phyloP scores from a whole-genome alignment of 2,329 filamentous ascomycete genomes.

The Phoma herbarum region DNA sequence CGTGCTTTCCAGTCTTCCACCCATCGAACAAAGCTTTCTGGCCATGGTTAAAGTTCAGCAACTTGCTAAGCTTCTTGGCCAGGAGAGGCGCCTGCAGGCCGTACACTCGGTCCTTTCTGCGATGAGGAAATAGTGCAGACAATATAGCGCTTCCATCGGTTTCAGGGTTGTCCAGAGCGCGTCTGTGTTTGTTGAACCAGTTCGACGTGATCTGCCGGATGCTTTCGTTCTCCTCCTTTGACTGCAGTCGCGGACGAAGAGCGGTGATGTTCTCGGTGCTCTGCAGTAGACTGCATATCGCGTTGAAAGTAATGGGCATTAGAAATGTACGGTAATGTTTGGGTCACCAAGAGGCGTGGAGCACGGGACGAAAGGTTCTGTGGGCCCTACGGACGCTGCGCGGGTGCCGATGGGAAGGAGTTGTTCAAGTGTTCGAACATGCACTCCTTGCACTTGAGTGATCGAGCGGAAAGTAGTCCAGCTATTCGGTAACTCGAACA shows the following conservation, averaged over 20 bases:
- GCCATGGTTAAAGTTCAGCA: slow-evolving; percentile 70
- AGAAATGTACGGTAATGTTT: slow-evolving; percentile 2
- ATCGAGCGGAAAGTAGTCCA: neutral
- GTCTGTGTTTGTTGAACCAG: slow-evolving; percentile 76
- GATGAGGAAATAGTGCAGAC: slow-evolving; percentile 79
- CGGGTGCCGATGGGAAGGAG: neutral
- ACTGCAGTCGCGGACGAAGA: slow-evolving; percentile 53
- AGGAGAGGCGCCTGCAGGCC: slow-evolving; percentile 69
- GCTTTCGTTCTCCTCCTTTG: slow-evolving; percentile 37
- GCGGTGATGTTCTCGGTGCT: slow-evolving; percentile 64
- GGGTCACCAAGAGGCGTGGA: neutral
- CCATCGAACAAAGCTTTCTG: slow-evolving; percentile 68
- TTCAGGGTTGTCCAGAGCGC: slow-evolving; percentile 64
- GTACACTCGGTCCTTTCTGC: slow-evolving; percentile 80
- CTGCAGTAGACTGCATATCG: slow-evolving; percentile 78
- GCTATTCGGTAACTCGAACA: slow-evolving; percentile 5
- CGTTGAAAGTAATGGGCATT: slow-evolving; percentile 74
- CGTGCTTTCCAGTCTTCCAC: slow-evolving; percentile 67
- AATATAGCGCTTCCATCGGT: slow-evolving; percentile 71
- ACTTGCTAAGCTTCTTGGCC: slow-evolving; percentile 71
- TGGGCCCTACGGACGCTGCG: neutral
- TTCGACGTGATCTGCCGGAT: slow-evolving; percentile 57
- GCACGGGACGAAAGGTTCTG: neutral
- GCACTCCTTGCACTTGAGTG: neutral
- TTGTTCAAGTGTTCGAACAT: neutral